Evolutionary conservation across 2,329 filamentous ascomycete species (phyloP).

Genomic region (Xenosphaeropsis pyriputrescens): DNA sequence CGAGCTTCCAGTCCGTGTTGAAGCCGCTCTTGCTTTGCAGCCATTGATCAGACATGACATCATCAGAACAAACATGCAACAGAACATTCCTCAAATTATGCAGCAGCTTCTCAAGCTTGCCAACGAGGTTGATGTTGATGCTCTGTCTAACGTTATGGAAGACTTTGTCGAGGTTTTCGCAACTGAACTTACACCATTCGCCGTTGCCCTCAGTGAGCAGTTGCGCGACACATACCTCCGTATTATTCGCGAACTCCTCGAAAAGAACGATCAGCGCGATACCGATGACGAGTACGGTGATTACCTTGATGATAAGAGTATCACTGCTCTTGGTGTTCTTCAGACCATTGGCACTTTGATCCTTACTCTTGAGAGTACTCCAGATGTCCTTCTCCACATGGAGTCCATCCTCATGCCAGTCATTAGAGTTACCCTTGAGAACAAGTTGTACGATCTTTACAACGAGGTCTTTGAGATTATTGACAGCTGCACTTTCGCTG

Average conservation of each 20-base stretch:
- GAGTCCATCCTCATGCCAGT: constrained; percentile 96
- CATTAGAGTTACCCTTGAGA: constrained; percentile 88
- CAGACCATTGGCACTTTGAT: constrained; percentile 98
- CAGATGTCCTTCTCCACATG: constrained; percentile 85
- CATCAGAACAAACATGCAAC: constrained; percentile 89
- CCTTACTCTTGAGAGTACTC: constrained; percentile 89
- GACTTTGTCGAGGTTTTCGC: constrained; percentile 99
- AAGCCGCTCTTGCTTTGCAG: constrained; percentile 85
- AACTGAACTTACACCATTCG: constrained; percentile 91
- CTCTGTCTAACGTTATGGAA: constrained; percentile 97
- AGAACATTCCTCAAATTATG: constrained; percentile 98
- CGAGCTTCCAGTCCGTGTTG: constrained; percentile 87
- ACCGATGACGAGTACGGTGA: constrained; percentile 72
- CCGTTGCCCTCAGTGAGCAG: constrained; percentile 90
- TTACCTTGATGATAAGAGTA: constrained; percentile 95
- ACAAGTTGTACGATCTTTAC: constrained; percentile 94
- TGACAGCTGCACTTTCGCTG: constrained; percentile 96
- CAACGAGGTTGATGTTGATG: constrained; percentile 96
- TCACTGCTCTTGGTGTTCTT: constrained; percentile 86
- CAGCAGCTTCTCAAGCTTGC: constrained; percentile 93
- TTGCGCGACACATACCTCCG: constrained; percentile 90
- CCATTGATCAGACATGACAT: constrained; percentile 91
- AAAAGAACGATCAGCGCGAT: constrained; percentile 67
- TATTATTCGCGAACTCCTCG: constrained; percentile 81
- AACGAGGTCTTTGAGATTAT: constrained; percentile 99